Evolutionary conservation across 139 green algal species (phyloP).

Genomic region (Auxenochlorella pyrenoidosa): DNA sequence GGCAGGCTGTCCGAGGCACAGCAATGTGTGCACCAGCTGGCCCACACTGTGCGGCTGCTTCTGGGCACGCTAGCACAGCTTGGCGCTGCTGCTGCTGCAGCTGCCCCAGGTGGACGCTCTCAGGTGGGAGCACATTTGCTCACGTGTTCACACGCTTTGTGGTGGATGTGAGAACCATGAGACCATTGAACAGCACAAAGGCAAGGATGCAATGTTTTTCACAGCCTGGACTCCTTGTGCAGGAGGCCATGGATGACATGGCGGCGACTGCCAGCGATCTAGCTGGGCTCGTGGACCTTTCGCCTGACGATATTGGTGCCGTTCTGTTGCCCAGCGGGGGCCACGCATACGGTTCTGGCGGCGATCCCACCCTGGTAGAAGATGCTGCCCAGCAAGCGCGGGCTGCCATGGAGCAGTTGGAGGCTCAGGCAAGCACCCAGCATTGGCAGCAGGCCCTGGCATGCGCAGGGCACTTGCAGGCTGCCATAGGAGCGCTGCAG

Average conservation of each 20-base stretch:
- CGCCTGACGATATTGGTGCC: neutral
- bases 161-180: neutral
- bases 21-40: constrained; percentile 8
- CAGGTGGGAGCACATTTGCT: neutral
- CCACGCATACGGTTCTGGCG: neutral
- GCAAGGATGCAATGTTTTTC: neutral
- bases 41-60: constrained; percentile 35
- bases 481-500: neutral
- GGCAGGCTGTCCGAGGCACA: neutral
- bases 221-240: neutral
- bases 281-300: constrained; percentile 5
- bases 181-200: neutral
- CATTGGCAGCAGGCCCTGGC: neutral
- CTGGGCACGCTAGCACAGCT: constrained; percentile 30
- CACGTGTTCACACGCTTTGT: neutral
- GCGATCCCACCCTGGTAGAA: neutral
- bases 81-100: neutral
- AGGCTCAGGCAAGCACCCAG: neutral
- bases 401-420: neutral
- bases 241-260: neutral
- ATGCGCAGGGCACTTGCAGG: neutral
- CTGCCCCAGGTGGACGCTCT: neutral
- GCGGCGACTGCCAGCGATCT: neutral
- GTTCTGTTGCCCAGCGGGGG: neutral
- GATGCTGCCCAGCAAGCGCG: neutral